These are phyloP conservation scores for Xylariaceae sp. DNA, from an alignment of 2,329 filamentous ascomycete genomes.

Conservation along the genomic window DNA sequence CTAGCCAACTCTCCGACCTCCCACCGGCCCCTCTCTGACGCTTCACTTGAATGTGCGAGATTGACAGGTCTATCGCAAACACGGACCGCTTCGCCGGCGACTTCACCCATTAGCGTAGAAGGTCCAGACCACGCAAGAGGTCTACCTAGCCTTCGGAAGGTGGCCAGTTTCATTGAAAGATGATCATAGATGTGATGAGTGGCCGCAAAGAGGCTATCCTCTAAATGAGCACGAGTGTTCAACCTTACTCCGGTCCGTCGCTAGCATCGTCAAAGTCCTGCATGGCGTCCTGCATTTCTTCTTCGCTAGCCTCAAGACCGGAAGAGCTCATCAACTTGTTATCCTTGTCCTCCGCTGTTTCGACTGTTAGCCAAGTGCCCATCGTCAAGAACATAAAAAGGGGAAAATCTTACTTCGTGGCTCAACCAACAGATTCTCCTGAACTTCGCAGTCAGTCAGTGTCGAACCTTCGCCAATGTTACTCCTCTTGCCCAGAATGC, in stretches of 20 bases:
- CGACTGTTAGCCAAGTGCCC: slow-evolving; percentile 24
- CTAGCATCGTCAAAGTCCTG: slow-evolving; percentile 33
- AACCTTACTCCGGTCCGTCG: slow-evolving; percentile 6
- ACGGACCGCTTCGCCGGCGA: not conserved
- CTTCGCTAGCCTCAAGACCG: slow-evolving; percentile 58
- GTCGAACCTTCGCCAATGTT: slow-evolving; percentile 75
- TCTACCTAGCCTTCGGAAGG: not conserved
- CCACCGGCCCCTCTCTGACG: not conserved
- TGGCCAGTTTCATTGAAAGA: not conserved
- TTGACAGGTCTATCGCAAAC: not conserved
- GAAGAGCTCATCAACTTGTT: slow-evolving; percentile 64
- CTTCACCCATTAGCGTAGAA: not conserved
- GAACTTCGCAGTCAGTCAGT: slow-evolving; percentile 87
- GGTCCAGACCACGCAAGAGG: not conserved
- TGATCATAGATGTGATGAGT: not conserved
- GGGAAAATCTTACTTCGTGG: slow-evolving; percentile 56
- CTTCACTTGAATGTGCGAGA: not conserved
- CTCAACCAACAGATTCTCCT: slow-evolving; percentile 82
- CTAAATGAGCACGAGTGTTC: not conserved
- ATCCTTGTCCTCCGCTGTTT: slow-evolving; percentile 59
- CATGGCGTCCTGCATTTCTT: slow-evolving; percentile 48
- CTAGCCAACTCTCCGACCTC: not conserved
- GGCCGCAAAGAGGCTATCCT: not conserved
- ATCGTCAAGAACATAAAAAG: slow-evolving; percentile 6
- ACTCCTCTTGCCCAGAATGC: slow-evolving; percentile 75